phyloP scores from a whole-genome alignment of 2,329 filamentous ascomycete species.

The Dothiorella sarmentorum region DNA sequence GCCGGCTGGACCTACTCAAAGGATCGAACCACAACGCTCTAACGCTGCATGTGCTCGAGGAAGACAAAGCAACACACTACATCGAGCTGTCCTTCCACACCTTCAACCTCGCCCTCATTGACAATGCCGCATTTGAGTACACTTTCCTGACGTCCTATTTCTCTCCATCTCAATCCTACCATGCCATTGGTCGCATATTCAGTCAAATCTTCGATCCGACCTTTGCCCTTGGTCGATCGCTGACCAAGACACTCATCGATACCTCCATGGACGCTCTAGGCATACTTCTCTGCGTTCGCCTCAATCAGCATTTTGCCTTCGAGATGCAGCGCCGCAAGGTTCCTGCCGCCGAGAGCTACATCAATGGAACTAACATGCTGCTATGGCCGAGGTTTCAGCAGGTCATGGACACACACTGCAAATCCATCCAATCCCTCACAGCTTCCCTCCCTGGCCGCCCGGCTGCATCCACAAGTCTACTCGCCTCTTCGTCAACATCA shows the following conservation, averaged over 20 bases:
- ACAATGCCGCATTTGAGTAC: constrained; percentile 94
- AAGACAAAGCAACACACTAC: constrained; percentile 81
- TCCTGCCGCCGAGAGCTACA: constrained; percentile 82
- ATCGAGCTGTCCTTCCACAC: constrained; percentile 88
- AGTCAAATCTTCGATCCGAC: constrained; percentile 85
- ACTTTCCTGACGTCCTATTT: constrained; percentile 92
- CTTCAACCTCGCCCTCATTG: constrained; percentile 89
- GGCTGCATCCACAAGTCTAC: constrained; percentile 32
- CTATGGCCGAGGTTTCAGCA: constrained; percentile 95
- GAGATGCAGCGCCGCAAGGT: constrained; percentile 88
- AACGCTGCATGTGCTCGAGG: constrained; percentile 85
- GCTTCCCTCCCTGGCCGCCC: constrained; percentile 39
- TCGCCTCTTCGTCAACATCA: constrained; percentile 40
- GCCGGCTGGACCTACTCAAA: constrained; percentile 77
- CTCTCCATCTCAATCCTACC: constrained; percentile 68
- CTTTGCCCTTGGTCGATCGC: constrained; percentile 72
- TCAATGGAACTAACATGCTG: constrained; percentile 93
- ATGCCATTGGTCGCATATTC: constrained; percentile 78
- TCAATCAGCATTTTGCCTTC: constrained; percentile 94
- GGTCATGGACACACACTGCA: constrained; percentile 89
- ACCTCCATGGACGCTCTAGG: constrained; percentile 81
- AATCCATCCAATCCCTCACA: constrained; percentile 67
- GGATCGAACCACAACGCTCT: constrained; percentile 71
- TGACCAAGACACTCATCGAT: constrained; percentile 74
- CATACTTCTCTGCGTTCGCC: constrained; percentile 80